Evolutionary conservation across 331 rosid genomes (phyloP).

Genomic region (Malus hybrid): DNA sequence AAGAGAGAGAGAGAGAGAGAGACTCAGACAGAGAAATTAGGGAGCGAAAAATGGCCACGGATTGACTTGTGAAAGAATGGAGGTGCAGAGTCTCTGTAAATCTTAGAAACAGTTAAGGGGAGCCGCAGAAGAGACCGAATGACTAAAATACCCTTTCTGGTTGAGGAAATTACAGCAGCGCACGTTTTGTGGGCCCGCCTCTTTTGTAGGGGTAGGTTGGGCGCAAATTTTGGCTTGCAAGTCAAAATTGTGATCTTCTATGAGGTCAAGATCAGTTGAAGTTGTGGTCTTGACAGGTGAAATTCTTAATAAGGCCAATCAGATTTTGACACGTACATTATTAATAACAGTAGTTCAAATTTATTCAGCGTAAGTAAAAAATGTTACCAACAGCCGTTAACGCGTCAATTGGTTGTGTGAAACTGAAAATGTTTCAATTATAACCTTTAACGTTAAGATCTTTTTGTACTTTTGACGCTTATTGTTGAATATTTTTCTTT

Average conservation of each 20-base stretch:
- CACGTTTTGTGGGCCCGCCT: slow-evolving; percentile 13
- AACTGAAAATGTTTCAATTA: not conserved
- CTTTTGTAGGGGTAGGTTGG: slow-evolving; percentile 1
- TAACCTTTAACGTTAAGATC: not conserved
- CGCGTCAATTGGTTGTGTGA: not conserved
- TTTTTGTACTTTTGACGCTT: not conserved
- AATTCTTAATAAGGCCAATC: not conserved
- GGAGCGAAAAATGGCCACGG: not conserved
- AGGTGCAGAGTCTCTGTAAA: not conserved
- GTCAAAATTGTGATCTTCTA: not conserved
- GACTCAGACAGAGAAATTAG: not conserved
- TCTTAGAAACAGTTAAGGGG: slow-evolving; percentile 32
- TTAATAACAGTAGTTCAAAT: not conserved
- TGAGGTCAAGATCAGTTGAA: not conserved
- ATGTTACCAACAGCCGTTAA: not conserved
- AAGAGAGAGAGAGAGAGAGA: not conserved
- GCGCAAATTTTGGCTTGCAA: not conserved
- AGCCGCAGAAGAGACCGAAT: slow-evolving; percentile 4
- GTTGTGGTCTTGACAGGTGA: not conserved
- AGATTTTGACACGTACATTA: not conserved
- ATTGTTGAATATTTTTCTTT: too few relatives aligned
- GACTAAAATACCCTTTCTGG: slow-evolving; percentile 9
- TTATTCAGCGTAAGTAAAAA: not conserved
- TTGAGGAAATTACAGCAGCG: not conserved
- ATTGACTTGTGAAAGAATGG: slow-evolving; percentile 12